Base-by-base conservation (phyloP, 2,329 filamentous ascomycete species). In the Hypoxylon sp. region DNA sequence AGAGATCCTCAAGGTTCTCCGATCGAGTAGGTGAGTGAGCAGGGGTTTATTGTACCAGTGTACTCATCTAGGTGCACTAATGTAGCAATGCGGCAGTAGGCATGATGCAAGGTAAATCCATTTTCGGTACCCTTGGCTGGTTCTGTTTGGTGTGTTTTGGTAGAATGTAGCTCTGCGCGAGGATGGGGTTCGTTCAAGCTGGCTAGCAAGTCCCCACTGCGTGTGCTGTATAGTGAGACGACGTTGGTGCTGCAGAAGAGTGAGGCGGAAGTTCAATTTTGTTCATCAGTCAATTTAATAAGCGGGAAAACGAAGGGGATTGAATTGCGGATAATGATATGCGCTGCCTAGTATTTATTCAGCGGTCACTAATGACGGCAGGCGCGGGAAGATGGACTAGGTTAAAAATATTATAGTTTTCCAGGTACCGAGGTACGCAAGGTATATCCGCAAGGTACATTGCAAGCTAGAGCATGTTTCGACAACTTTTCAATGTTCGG, bases 1-100 rank as follows among this genome's bases (percentile, higher is more conserved):
- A 67, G 67, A 67, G 67, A 67, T 70, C 67, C 57, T 67, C 66
- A 65, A 65, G 66, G 69, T 65, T 67, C 60, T 71, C 63, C 66
- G 66, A 71, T 71, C 66, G 66, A 69, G 54, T 58, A 62, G 63
- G 51, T 24, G 52, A 63, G 51, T 22, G 39, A 17, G 22, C 39
- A 64, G 67, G 66, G 63, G 56, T 13, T 11, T 11, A 22, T 17
- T 57, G 54, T 39, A 54, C 29, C 22, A 31, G 44, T 39, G 39
- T 57, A 53, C 17, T 5, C 29, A 26, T 22, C 31, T 52, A 46
- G 53, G 47, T 44, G 58, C 47, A 24, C 31, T 24, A 65, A 51
- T 35, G 52, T 55, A 50, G 57, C 51, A 58, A 62, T 58, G 54
- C 58, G 35, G 59, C 54, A 60, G 52, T 60, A 24, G 63, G 47